These are phyloP conservation scores for Pouteria glomerata DNA, from an alignment of 148 eudicot species.

Conservation along the genomic window DNA sequence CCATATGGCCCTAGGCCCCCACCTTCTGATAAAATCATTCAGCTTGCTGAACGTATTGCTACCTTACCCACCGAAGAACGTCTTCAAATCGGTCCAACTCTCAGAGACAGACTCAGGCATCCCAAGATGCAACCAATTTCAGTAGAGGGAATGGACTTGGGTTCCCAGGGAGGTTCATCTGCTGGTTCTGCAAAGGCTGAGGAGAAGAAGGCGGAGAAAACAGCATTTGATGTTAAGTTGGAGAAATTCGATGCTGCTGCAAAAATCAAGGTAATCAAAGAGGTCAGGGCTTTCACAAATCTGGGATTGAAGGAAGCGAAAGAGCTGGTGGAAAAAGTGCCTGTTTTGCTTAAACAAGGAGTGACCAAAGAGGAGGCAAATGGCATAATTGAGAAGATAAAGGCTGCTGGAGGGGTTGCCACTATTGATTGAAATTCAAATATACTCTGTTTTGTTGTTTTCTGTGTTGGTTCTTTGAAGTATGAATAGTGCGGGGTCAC, in stretches of 20 bases:
- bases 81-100: conserved; percentile 58
- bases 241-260: conserved; percentile 81
- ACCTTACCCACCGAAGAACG: conserved; percentile 70
- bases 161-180: conserved; percentile 34
- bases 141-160: conserved; percentile 62
- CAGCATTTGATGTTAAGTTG: conserved; percentile 73
- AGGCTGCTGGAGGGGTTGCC: conserved; percentile 79
- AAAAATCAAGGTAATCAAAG: conserved; percentile 89
- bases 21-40: conserved; percentile 70
- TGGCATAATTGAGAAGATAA: conserved; percentile 65
- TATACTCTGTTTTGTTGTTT: neutral
- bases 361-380: conserved; percentile 87
- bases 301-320: conserved; percentile 89
- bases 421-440: conserved; percentile 58
- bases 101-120: conserved; percentile 46
- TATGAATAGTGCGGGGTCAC: too few species aligned
- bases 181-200: conserved; percentile 52
- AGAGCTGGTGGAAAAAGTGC: conserved; percentile 74
- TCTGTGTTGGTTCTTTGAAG: neutral
- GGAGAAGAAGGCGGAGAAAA: conserved; percentile 72
- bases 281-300: conserved; percentile 70
- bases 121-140: conserved; percentile 66
- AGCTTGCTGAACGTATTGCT: conserved; percentile 71
- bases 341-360: conserved; percentile 69
- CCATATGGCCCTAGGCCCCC: conserved; percentile 91